These are phyloP conservation scores for Macrophomina pseudophaseolina DNA, from an alignment of 2,329 filamentous ascomycete species.

Conservation along the genomic window DNA sequence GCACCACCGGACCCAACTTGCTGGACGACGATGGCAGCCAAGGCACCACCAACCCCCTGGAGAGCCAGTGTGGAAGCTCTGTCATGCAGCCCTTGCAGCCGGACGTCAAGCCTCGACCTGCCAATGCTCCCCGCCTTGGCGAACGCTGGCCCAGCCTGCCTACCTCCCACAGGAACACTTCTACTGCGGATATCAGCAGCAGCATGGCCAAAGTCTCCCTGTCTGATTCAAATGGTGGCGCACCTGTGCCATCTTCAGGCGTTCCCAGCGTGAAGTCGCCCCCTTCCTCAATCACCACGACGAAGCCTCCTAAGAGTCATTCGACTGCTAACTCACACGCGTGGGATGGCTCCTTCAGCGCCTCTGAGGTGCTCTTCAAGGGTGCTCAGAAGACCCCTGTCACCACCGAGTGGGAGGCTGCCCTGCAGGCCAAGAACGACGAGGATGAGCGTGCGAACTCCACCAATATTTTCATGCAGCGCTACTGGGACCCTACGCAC, in stretches of 20 bases:
- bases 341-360: not conserved
- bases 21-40: not conserved
- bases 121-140: not conserved
- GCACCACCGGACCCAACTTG: not conserved
- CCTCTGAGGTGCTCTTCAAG: slow-evolving; percentile 39
- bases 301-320: not conserved
- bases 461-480: slow-evolving; percentile 46
- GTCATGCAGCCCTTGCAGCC: slow-evolving; percentile 2
- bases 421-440: slow-evolving; percentile 36
- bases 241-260: not conserved
- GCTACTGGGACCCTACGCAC: slow-evolving; percentile 57
- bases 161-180: not conserved
- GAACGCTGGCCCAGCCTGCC: slow-evolving; percentile 13
- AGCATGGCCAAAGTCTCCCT: not conserved
- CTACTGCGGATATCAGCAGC: not conserved
- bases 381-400: slow-evolving; percentile 39
- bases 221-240: not conserved
- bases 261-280: not conserved
- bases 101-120: not conserved
- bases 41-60: not conserved
- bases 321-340: not conserved
- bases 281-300: not conserved
- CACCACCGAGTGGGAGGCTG: slow-evolving; percentile 36
- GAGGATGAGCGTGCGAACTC: slow-evolving; percentile 36
- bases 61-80: not conserved